A percentile compares a stretch with the other conserved stretches of the same genome.
Conservation (phyloP, 2,329 filamentous ascomycete genomes). For the Tolypocladium guangdongense region DNA sequence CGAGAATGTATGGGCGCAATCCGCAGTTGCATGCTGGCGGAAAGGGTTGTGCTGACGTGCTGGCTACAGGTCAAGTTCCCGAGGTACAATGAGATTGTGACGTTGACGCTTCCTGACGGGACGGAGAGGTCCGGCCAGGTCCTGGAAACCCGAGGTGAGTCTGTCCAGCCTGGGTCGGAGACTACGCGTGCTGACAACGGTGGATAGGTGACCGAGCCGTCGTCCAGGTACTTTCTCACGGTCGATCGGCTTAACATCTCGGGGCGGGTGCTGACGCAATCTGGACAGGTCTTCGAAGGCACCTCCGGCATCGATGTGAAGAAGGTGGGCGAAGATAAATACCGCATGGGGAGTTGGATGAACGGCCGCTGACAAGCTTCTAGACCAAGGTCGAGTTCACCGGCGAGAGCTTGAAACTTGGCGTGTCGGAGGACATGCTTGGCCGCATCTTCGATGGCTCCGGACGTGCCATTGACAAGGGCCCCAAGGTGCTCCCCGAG, state of each 20-base stretch:
- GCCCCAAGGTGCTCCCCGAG: conserved; percentile 93
- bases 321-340: conserved; percentile 52
- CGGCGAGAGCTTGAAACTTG: conserved; percentile 93
- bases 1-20: conserved; percentile 60
- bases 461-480: conserved; percentile 96
- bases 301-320: conserved; percentile 97
- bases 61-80: conserved; percentile 81
- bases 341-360: not conserved
- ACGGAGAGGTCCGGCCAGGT: conserved; percentile 90
- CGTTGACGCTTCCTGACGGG: conserved; percentile 89
- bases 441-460: conserved; percentile 98
- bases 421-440: conserved; percentile 98
- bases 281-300: conserved; percentile 80
- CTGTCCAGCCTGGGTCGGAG: not conserved
- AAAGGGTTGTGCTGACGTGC: conserved; percentile 11
- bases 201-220: conserved; percentile 74
- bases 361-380: conserved; percentile 13
- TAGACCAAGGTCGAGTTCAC: conserved; percentile 97
- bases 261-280: conserved; percentile 12
- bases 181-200: not conserved
- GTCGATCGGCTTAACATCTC: not conserved
- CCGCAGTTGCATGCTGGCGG: not conserved
- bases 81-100: conserved; percentile 95
- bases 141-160: conserved; percentile 84
- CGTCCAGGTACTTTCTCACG: conserved; percentile 62